Evolutionary conservation across 768 basidiomycete genomes (phyloP), one percentile per base, ranked within the genome.

Genomic region (Boletus rufocinnamomeus): DNA sequence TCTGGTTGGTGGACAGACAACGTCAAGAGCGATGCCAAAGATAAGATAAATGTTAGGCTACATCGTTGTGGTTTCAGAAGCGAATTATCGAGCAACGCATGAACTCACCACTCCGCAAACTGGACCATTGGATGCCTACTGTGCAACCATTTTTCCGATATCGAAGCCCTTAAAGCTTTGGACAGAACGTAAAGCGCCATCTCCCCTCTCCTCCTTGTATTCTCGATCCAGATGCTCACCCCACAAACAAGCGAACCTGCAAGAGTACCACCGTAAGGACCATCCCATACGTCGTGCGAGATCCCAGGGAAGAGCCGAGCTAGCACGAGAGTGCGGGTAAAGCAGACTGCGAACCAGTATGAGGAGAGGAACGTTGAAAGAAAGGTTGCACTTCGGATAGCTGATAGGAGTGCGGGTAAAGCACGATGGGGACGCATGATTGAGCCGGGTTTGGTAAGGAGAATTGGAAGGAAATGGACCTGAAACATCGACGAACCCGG

Each of bases 171-270:
- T 32, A 92, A 60, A 14, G 89, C 90, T 54, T 82, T 77, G 3
- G 91, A 89, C 6, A 92, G 74, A 52, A 91, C 90, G 64, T 92
- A 92, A 32, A 92, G 69, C 0, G 89, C 85, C 76, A 93, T 89
- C 73, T 93, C 91, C 6, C 89, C 88, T 52, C 91, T 76, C 61
- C 91, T 75, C 54, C 77, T 76, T 3, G 84, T 85, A 58, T 86
- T 84, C 67, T 93, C 91, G 28, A 92, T 80, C 84, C 85, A 90
- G 44, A 93, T 90, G 54, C 89, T 91, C 56, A 80, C 76, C 5
- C 91, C 90, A 60, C 90, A 92, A 19, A 80, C 73, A 44, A 93
- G 69, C 59, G 86, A 88, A 23, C 87, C 90, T 4, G 77, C 80
- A 58, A 91, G 72, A 32, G 87, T 73, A 59, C 86, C 82, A 1